A percentile compares a stretch with the other conserved stretches of the same genome.
Conservation (phyloP, 768 basidiomycete genomes). For the Kwoniella dendrophila region DNA sequence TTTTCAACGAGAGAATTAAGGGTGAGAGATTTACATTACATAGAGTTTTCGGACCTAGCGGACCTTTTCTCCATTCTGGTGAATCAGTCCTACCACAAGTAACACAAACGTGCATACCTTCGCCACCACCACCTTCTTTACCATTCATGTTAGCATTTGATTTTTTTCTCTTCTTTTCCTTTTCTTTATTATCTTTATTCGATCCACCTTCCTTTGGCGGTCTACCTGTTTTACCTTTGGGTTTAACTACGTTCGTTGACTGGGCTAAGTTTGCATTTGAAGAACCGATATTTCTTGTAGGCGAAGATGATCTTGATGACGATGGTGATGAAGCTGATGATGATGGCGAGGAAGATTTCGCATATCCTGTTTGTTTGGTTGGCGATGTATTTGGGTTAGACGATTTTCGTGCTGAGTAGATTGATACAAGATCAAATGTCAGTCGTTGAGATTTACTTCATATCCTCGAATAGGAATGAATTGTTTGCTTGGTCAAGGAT, state of each 20-base stretch:
- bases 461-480: constrained; percentile 3
- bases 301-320: constrained; percentile 25
- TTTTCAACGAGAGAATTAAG: no score
- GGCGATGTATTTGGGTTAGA: constrained; percentile 23
- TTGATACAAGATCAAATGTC: neutral
- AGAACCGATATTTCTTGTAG: constrained; percentile 1
- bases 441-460: neutral
- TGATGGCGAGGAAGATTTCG: constrained; percentile 31
- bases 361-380: constrained; percentile 14
- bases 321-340: constrained; percentile 29
- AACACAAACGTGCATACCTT: constrained; percentile 75
- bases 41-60: constrained; percentile 91
- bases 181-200: constrained; percentile 7
- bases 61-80: constrained; percentile 98
- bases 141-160: constrained; percentile 54
- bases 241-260: no score
- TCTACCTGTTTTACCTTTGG: constrained; percentile 20
- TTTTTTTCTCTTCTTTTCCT: constrained; percentile 29
- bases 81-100: constrained; percentile 94
- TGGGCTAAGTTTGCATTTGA: neutral
- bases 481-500: no score
- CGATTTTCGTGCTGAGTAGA: constrained; percentile 21
- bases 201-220: constrained; percentile 23
- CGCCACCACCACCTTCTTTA: constrained; percentile 62
- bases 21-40: constrained; percentile 68